Percentiles rank a stretch among this genome's conserved stretches.
Conservation (phyloP, 345 rosid species). For the Brassica carinata region DNA sequence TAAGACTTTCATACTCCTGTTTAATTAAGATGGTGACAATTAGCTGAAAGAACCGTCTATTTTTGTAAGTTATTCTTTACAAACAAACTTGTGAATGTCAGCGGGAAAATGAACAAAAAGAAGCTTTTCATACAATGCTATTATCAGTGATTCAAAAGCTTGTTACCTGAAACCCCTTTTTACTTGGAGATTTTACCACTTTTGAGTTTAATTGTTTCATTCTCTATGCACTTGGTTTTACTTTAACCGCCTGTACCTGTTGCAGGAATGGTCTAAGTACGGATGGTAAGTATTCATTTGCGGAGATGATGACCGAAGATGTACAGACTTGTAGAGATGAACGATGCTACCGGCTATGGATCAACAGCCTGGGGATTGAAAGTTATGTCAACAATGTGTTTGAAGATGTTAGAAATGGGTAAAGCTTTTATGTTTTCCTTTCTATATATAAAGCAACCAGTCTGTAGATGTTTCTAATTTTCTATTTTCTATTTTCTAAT, state of each 20-base stretch:
- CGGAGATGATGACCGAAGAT: constrained; percentile 94
- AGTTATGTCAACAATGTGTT: constrained; percentile 84
- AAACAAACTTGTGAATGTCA: no score
- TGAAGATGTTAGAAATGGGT: constrained; percentile 94
- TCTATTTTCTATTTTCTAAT: no score
- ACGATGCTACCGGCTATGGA: constrained; percentile 92
- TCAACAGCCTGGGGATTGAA: constrained; percentile 79
- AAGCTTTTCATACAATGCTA: neutral
- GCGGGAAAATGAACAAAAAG: no score
- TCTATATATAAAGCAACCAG: neutral
- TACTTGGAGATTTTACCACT: neutral
- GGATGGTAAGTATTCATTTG: constrained; percentile 70
- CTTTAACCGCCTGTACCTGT: constrained; percentile 14
- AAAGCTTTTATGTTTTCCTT: neutral
- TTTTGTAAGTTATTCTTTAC: no score
- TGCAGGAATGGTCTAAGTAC: constrained; percentile 84
- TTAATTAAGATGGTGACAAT: no score
- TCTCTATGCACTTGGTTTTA: neutral
- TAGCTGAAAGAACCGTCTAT: no score
- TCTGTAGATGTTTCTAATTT: neutral
- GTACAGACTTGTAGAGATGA: constrained; percentile 80
- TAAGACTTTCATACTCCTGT: neutral
- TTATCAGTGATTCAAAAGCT: neutral
- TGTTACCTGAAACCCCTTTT: constrained; percentile 13
- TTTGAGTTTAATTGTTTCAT: no score